Evolutionary conservation across 192 early-diverging fungal genomes (phyloP).

Genomic region (Backusella macrospora): DNA sequence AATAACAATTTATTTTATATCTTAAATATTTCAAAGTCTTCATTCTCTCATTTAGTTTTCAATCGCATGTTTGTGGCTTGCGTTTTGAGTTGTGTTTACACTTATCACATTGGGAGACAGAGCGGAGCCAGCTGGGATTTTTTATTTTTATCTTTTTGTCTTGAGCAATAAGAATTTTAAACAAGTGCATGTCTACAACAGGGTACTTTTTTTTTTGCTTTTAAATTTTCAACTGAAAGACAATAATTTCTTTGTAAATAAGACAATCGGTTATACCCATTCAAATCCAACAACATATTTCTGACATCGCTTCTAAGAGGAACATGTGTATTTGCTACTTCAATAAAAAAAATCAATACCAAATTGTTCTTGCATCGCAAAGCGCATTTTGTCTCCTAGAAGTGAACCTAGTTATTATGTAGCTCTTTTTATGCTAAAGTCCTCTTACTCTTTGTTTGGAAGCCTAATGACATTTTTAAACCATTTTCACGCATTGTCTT

Average conservation of each 20-base stretch:
- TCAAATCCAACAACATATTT: not conserved
- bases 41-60: too few species aligned
- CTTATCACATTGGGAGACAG: too few species aligned
- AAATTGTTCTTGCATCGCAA: constrained; percentile 1
- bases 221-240: not conserved
- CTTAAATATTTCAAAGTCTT: too few species aligned
- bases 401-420: not conserved
- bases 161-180: not conserved
- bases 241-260: constrained; percentile 2
- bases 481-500: not conserved
- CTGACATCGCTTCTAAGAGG: not conserved
- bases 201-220: not conserved
- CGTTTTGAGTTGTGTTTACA: too few species aligned
- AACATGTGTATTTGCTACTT: not conserved
- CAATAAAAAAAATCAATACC: not conserved
- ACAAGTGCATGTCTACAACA: not conserved
- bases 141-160: not conserved
- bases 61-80: too few species aligned
- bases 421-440: not conserved
- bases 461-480: not conserved
- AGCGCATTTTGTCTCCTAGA: not conserved
- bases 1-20: too few species aligned
- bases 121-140: not conserved
- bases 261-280: constrained; percentile 1
- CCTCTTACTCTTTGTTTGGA: not conserved